These are phyloP conservation scores for Nakaseomyces glabratus DNA, from an alignment of 1,139 yeast genomes.

Conservation along the genomic window DNA sequence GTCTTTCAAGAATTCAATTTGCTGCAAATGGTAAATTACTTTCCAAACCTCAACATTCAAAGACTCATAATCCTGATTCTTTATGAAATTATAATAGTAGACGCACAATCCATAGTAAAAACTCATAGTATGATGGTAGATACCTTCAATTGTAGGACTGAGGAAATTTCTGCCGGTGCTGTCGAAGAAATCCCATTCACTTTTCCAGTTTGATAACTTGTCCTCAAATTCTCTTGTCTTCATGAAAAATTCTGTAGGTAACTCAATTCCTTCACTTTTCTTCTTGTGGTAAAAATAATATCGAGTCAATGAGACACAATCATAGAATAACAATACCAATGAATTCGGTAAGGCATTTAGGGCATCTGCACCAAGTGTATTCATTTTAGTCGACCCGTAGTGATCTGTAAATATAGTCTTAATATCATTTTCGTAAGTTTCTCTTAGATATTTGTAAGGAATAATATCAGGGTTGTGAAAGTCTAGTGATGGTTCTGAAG, in stretches of 20 bases:
- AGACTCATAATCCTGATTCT: constrained; percentile 35
- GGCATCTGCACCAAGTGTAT: constrained; percentile 63
- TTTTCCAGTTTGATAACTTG: constrained; percentile 52
- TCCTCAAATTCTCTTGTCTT: constrained; percentile 10
- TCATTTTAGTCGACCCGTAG: not conserved
- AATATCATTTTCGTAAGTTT: constrained; percentile 1
- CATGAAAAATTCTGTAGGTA: constrained; percentile 4
- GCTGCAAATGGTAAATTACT: constrained; percentile 57
- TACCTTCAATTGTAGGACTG: constrained; percentile 54
- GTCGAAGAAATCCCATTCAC: constrained; percentile 40
- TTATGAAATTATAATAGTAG: constrained; percentile 62
- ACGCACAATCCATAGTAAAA: constrained; percentile 67
- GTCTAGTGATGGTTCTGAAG: constrained; percentile 4
- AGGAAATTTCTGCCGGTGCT: constrained; percentile 31
- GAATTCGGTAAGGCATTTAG: constrained; percentile 81
- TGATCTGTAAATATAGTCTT: constrained; percentile 4
- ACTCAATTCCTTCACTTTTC: constrained; percentile 2
- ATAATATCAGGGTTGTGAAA: not conserved
- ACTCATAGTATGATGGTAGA: constrained; percentile 76
- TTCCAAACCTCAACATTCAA: constrained; percentile 36
- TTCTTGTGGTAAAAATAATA: constrained; percentile 3
- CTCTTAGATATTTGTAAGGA: constrained; percentile 1
- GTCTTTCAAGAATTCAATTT: constrained; percentile 44
- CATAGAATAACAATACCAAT: constrained; percentile 59
- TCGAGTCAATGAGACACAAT: constrained; percentile 56